Evolutionary conservation across 1,284 basidiomycete genomes (phyloP).

Genomic region (Puccinia horiana): DNA sequence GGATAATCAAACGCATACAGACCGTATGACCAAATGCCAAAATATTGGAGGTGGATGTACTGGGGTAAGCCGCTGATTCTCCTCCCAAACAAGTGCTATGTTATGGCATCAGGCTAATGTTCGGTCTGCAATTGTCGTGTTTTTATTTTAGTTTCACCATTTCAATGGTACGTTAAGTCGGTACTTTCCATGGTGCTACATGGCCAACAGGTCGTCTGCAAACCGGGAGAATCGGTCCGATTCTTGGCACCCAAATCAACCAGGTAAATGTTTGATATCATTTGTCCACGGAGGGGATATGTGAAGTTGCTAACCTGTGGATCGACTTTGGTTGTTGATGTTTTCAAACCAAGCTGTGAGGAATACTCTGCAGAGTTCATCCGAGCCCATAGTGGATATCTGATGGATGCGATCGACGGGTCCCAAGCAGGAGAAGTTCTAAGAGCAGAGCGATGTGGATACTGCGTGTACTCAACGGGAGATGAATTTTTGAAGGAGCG

Average conservation of each 20-base stretch:
- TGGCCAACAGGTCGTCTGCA: conserved; percentile 38
- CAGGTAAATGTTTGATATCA: conserved; percentile 20
- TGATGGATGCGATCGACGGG: neutral
- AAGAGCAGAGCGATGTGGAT: conserved; percentile 1
- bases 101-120: neutral
- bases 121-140: neutral
- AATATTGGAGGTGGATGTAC: conserved; percentile 53
- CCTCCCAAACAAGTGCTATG: neutral
- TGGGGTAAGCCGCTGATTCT: conserved; percentile 22
- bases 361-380: conserved; percentile 40
- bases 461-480: conserved; percentile 35
- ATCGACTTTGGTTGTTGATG: neutral
- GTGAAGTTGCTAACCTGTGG: neutral
- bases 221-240: conserved; percentile 24
- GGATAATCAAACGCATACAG: conserved; percentile 22
- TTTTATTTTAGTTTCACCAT: conserved; percentile 27
- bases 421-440: neutral
- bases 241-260: conserved; percentile 22
- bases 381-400: conserved; percentile 15
- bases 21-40: conserved; percentile 54
- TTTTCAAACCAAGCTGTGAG: conserved; percentile 25
- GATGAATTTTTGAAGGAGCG: conserved; percentile 44
- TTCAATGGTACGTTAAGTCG: conserved; percentile 54
- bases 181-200: conserved; percentile 50
- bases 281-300: neutral